Percentiles rank a stretch among this genome's conserved stretches.
These are phyloP conservation scores for Neurospora sp. DNA, from an alignment of 495 filamentous ascomycete genomes.

Conservation along the genomic window DNA sequence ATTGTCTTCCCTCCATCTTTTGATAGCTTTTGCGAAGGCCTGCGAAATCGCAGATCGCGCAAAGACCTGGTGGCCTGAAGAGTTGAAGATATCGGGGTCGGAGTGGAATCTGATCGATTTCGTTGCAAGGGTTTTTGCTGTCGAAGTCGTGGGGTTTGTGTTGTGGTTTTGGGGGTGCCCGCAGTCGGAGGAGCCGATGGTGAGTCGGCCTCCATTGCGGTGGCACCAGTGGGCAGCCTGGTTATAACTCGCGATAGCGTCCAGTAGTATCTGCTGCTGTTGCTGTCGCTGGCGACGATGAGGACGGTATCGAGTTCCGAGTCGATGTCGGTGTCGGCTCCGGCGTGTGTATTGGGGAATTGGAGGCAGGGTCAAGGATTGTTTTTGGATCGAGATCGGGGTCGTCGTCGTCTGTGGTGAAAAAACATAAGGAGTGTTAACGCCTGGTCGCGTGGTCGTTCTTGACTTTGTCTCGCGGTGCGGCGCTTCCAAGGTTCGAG, in stretches of 20 bases:
- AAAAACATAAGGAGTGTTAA: background rate
- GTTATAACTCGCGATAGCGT: background rate
- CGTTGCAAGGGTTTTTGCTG: conserved; percentile 14
- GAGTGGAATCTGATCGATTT: conserved; percentile 1
- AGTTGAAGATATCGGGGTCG: background rate
- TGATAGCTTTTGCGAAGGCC: conserved; percentile 8
- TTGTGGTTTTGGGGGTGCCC: background rate
- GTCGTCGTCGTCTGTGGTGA: background rate
- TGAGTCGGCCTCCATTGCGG: conserved; percentile 17
- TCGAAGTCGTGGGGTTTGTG: conserved; percentile 10
- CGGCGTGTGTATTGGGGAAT: background rate
- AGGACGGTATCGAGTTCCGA: background rate
- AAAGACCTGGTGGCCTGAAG: background rate
- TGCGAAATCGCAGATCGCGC: conserved; percentile 9
- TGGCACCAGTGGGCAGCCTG: conserved; percentile 1
- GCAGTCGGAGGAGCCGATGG: conserved; percentile 11
- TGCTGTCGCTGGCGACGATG: background rate
- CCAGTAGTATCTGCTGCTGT: background rate
- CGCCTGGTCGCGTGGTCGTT: background rate
- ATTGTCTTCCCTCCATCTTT: conserved; percentile 9
- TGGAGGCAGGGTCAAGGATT: background rate
- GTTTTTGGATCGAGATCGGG: background rate
- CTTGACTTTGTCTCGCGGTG: background rate
- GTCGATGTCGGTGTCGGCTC: background rate
- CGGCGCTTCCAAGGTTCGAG: background rate